These are phyloP conservation scores for Trametes sanguinea DNA, from an alignment of 768 basidiomycete species.

Conservation along the genomic window DNA sequence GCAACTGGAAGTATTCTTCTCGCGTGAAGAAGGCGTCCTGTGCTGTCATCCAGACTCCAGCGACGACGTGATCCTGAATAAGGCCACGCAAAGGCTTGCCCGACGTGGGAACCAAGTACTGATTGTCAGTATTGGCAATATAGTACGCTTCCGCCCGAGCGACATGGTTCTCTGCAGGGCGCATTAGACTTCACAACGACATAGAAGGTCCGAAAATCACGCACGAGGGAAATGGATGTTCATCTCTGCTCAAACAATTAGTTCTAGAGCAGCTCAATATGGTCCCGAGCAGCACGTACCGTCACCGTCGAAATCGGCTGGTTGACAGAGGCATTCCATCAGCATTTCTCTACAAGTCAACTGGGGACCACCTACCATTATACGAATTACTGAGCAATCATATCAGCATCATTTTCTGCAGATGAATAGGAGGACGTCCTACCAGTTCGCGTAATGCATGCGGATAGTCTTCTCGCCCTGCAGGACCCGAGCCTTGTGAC, in stretches of 20 bases:
- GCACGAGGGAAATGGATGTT: constrained; percentile 98
- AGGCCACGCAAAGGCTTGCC: constrained; percentile 96
- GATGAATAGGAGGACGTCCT: constrained; percentile 29
- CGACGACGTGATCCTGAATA: constrained; percentile 98
- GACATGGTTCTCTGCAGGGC: constrained; percentile 78
- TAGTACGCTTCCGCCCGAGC: constrained; percentile 92
- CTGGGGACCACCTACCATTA: constrained; percentile 61
- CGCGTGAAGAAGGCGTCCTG: constrained; percentile 94
- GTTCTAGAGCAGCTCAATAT: not conserved
- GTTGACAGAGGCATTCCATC: not conserved
- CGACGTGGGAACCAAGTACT: constrained; percentile 98
- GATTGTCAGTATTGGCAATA: constrained; percentile 97
- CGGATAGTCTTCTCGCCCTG: constrained; percentile 98
- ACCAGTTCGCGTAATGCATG: constrained; percentile 99
- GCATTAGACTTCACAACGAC: constrained; percentile 4
- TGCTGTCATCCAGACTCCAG: constrained; percentile 99
- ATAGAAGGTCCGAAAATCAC: constrained; percentile 32
- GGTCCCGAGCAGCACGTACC: constrained; percentile 44
- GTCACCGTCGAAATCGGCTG: constrained; percentile 93
- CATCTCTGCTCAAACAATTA: constrained; percentile 69
- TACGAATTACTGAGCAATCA: constrained; percentile 79
- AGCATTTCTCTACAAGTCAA: not conserved
- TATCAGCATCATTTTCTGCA: not conserved
- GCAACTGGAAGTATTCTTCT: constrained; percentile 93
- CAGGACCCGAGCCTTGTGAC: constrained; percentile 87